These are phyloP conservation scores for Nakazawaea wyomingensis DNA, from an alignment of 805 yeast species.

Conservation along the genomic window DNA sequence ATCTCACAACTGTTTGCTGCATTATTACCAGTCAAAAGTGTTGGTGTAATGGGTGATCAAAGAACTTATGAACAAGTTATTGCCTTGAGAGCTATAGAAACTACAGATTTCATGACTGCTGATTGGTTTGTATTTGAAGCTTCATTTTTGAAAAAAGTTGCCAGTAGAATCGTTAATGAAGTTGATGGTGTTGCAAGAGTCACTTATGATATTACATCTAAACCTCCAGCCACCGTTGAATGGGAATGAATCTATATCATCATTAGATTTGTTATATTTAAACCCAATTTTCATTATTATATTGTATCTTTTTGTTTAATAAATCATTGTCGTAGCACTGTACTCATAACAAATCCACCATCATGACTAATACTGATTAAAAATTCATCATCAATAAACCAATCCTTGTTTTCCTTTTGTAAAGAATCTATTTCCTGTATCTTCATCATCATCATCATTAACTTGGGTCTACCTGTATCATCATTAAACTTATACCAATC, in stretches of 20 bases:
- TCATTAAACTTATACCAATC: conserved; percentile 51
- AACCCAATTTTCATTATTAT: neutral
- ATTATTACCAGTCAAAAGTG: conserved; percentile 93
- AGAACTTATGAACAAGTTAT: conserved; percentile 99
- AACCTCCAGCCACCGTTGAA: conserved; percentile 99
- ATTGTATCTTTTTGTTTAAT: neutral
- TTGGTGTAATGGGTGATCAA: conserved; percentile 99
- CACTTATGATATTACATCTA: conserved; percentile 96
- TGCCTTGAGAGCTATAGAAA: conserved; percentile 97
- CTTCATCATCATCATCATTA: conserved; percentile 27
- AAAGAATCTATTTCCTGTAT: too few species aligned
- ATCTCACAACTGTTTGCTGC: conserved; percentile 98
- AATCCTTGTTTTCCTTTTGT: too few species aligned
- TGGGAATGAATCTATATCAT: conserved; percentile 62
- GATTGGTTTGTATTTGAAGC: conserved; percentile 98
- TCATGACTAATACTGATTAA: conserved; percentile 62
- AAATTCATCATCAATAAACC: conserved; percentile 38
- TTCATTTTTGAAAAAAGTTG: conserved; percentile 83
- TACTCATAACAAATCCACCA: conserved; percentile 50
- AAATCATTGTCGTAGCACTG: conserved; percentile 32
- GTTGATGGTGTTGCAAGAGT: conserved; percentile 99
- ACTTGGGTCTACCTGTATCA: conserved; percentile 35
- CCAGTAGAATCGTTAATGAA: conserved; percentile 96
- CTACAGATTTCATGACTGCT: conserved; percentile 98
- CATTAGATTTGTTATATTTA: too few species aligned